phyloP scores from a whole-genome alignment of 1,139 yeast species.

The Sugiyamaella paludigena region DNA sequence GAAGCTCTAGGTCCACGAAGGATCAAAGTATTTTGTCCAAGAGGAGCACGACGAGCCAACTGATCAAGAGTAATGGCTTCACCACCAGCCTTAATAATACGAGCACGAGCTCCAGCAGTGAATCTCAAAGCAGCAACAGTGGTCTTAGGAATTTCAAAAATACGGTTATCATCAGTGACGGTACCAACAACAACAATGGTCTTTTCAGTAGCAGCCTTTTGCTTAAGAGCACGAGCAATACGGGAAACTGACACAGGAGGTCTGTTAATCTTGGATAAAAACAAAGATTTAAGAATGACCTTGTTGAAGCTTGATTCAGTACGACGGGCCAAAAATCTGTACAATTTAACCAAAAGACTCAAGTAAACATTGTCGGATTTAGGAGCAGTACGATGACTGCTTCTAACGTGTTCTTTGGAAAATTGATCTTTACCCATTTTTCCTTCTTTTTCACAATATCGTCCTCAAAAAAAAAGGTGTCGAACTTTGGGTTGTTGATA shows the following conservation, averaged over 20 bases:
- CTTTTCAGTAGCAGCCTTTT: slow-evolving; percentile 85
- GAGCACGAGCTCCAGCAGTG: slow-evolving; percentile 99
- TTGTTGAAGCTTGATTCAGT: slow-evolving; percentile 97
- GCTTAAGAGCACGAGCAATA: slow-evolving; percentile 77
- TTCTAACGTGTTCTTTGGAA: slow-evolving; percentile 92
- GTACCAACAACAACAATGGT: slow-evolving; percentile 98
- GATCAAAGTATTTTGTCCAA: slow-evolving; percentile 97
- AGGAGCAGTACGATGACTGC: slow-evolving; percentile 98
- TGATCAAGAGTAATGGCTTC: slow-evolving; percentile 99
- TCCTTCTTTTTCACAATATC: slow-evolving; percentile 8
- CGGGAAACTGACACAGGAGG: slow-evolving; percentile 98
- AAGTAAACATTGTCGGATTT: slow-evolving; percentile 99
- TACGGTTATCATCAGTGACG: slow-evolving; percentile 96
- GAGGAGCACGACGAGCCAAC: slow-evolving; percentile 98
- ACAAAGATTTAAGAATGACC: slow-evolving; percentile 89
- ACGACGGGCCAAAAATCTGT: slow-evolving; percentile 99
- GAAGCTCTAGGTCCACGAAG: slow-evolving; percentile 98
- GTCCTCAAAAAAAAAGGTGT: too few species aligned
- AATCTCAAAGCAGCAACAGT: slow-evolving; percentile 98
- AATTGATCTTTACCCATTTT: slow-evolving; percentile 97
- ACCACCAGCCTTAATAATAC: slow-evolving; percentile 98
- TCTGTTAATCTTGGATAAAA: slow-evolving; percentile 98
- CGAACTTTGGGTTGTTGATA: slow-evolving; percentile 9
- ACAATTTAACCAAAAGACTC: slow-evolving; percentile 94
- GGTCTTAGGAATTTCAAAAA: slow-evolving; percentile 91